Evolutionary conservation across 176 grass and related monocot genomes (phyloP), one percentile per base, ranked within the genome.

Genomic region (Alloteropsis semialata): DNA sequence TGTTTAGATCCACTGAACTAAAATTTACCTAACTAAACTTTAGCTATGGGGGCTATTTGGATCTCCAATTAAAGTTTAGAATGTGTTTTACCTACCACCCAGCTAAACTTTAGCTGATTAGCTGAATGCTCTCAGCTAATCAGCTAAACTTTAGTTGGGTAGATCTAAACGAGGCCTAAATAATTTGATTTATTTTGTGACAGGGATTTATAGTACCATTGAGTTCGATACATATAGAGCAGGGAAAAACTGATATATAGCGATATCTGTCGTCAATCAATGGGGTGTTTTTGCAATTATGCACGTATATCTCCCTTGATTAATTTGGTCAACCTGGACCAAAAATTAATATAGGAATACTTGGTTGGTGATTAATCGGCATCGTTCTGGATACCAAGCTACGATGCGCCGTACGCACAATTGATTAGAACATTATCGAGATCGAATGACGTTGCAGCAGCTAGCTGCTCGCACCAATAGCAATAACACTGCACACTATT

Each of bases 311-410:
- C 8, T 62, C 24, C 30, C 25, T 59, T 59, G 10, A 30, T 32
- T 50, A 75, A 75, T 45, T 36, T 51, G 11, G 29, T 78, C 21
- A 21, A 4, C 12, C 22, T 8, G 66, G 37, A 22, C 38, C 32
- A 16, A 71, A 68, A 29, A 75, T 36, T 61, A 58, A 73, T 38
- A 48, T 12, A 5, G 9, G 18, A 72, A 6, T 46, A 63, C 11
- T 54, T 24, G 62, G 77, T 80, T 69, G 77, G 61, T 68, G 73
- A 89, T 27, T 63, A 53, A 89, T 85, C 82, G 22, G 28, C 87
- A 45, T 85, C 77, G 7, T 38, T 66, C 25, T 66, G 29, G 33
- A 76, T 81, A 39, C 42, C 39, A 80, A n/a, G 25, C 69, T 54
- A 75, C 14, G 42, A 57, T 73, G 25, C 41, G 42, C 29, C 30